Percentiles rank a stretch among this genome's conserved stretches.
phyloP scores from a whole-genome alignment of 768 basidiomycete genomes.

The Agaricus bisporus region DNA sequence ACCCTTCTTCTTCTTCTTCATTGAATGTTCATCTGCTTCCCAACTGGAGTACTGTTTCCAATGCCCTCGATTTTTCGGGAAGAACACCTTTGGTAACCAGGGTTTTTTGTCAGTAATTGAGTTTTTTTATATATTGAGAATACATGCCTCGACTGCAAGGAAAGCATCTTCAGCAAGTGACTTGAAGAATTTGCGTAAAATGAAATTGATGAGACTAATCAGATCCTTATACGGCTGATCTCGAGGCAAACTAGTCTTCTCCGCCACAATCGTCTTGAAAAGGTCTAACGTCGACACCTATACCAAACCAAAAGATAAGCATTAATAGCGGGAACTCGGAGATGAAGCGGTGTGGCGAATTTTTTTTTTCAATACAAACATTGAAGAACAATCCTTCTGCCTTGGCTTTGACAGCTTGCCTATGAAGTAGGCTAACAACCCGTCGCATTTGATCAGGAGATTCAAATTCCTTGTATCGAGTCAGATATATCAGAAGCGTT shows the following conservation, averaged over 20 bases:
- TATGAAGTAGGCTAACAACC: slow-evolving; percentile 82
- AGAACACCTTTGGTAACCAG: slow-evolving; percentile 63
- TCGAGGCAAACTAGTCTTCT: slow-evolving; percentile 72
- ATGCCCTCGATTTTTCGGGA: slow-evolving; percentile 80
- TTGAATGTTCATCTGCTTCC: slow-evolving; percentile 47
- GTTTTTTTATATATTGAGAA: slow-evolving; percentile 6
- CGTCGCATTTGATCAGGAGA: slow-evolving; percentile 83
- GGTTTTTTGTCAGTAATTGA: slow-evolving; percentile 4
- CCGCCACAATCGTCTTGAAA: slow-evolving; percentile 82
- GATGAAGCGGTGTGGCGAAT: slow-evolving; percentile 10
- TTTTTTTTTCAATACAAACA: slow-evolving; percentile 35
- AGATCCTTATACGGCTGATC: slow-evolving; percentile 82
- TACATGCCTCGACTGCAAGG: slow-evolving; percentile 78
- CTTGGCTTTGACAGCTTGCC: slow-evolving; percentile 86
- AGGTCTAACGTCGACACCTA: slow-evolving; percentile 87
- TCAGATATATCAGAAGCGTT: slow-evolving; percentile 78
- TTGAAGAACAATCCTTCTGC: slow-evolving; percentile 96
- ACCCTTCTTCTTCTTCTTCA: slow-evolving; percentile 17
- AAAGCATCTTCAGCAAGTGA: slow-evolving; percentile 78
- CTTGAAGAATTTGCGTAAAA: slow-evolving; percentile 94
- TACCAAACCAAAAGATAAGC: slow-evolving; percentile 11
- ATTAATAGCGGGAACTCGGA: not conserved
- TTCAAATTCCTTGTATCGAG: slow-evolving; percentile 77
- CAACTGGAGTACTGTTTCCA: slow-evolving; percentile 85
- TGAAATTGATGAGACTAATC: slow-evolving; percentile 73